Base-by-base conservation (phyloP, 2,329 filamentous ascomycete species). In the Fusarium sp. region DNA sequence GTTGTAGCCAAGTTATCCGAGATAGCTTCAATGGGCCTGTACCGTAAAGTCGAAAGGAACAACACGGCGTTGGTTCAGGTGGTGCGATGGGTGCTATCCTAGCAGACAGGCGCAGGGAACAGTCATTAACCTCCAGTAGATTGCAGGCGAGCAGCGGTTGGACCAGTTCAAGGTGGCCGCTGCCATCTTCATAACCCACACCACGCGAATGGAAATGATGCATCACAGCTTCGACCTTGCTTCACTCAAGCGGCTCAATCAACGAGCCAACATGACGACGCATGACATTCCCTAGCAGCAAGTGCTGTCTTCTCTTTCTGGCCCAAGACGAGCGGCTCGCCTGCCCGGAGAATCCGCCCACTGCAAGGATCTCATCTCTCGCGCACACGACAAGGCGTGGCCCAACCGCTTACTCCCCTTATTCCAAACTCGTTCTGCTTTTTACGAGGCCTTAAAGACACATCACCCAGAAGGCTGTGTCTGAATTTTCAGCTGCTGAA, bases 361-460 rank as follows among this genome's bases (percentile, higher is more conserved):
- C 37, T 58, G 56, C 65, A 71, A 69, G 68, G 68, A 63, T 71
- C 18, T 51, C 48, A 56, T 69, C 31, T 53, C 50, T 58, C 51
- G 23, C 46, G 68, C 61, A 71, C 64, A 61, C 50, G 55, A 52
- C 68, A 59, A 71, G 65, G 55, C 52, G 68, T 71, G 68, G 69
- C 62, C 56, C 23, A 71, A 62, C 64, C 52, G 39, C 57, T 36
- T 31, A 34, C 52, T 46, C 48, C 64, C 56, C 34, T 65, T 55
- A 58, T 69, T 52, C 53, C 61, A 56, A 48, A 51, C 28, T 46
- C 63, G 39, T 30, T 51, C 46, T 53, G 50, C 51, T 43, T 50
- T 70, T 41, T 43, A 54, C 36, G 36, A 55, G 56, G 48, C 43
- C 59, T 56, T 54, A 53, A 58, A 51, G 31, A 47, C 31, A 27